phyloP scores from a whole-genome alignment of 768 basidiomycete species.

The Lactarius indigo region DNA sequence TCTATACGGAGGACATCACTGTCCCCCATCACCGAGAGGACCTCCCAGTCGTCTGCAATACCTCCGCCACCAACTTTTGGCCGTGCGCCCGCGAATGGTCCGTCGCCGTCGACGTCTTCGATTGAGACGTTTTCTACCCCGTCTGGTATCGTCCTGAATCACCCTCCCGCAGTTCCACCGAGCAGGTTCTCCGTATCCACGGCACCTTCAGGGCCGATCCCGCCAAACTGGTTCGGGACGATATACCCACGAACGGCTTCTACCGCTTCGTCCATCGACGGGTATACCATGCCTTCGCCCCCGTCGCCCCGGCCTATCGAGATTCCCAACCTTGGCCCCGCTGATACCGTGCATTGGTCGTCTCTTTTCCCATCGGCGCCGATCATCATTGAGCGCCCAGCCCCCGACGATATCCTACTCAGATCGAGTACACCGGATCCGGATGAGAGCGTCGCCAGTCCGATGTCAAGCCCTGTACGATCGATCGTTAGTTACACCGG shows the following conservation, averaged over 20 bases:
- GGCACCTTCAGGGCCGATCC: not conserved
- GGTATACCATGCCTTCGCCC: conserved; percentile 2
- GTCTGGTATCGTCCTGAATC: not conserved
- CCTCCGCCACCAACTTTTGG: conserved; percentile 2
- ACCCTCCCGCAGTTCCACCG: not conserved
- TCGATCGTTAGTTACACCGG: conserved; percentile 12
- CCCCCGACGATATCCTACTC: not conserved
- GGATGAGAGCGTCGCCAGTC: conserved; percentile 9
- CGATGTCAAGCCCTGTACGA: conserved; percentile 4
- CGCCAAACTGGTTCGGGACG: not conserved
- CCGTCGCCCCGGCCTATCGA: not conserved
- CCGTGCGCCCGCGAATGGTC: not conserved
- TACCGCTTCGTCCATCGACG: not conserved
- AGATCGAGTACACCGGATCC: not conserved
- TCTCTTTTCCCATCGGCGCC: conserved; percentile 18
- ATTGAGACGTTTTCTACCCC: conserved; percentile 7
- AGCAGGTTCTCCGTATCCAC: not conserved
- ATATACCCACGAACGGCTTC: conserved; percentile 2
- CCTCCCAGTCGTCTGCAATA: conserved; percentile 1
- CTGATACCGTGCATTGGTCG: conserved; percentile 6
- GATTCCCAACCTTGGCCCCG: not conserved
- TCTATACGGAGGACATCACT: conserved; percentile 7
- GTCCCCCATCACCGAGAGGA: conserved; percentile 14
- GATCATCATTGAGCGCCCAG: not conserved
- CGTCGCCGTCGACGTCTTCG: conserved; percentile 11